Base-by-base conservation (phyloP, 768 basidiomycete genomes). In the Lactifluus rugatus region DNA sequence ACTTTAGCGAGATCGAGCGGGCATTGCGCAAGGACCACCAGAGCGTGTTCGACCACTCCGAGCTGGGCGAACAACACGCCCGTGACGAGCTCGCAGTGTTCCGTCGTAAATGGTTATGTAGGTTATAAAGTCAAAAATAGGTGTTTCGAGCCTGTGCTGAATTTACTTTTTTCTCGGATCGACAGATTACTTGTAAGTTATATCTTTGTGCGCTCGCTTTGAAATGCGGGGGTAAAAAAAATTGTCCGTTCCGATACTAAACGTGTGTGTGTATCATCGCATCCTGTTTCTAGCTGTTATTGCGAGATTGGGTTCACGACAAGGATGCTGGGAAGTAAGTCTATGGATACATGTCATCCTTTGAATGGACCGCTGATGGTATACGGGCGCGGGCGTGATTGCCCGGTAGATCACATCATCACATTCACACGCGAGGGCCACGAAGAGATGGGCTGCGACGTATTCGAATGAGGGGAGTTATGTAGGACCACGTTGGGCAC, bases 91-190 rank as follows among this genome's bases (percentile, higher is more conserved):
- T 86, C 47, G 83, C 85, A 65, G 82, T 88, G 28, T 91, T 91
- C 70, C 80, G 79, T 66, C 70, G 85, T 56, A 87, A 86, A 68
- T 86, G 85, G 84, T 77, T 81, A 65, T 87, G 82, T 84, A 63
- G 70, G 46, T 17, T 17, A n/a, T n/a, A n/a, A n/a, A n/a, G n/a
- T n/a, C n/a, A n/a, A n/a, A n/a, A n/a, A n/a, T n/a, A n/a, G n/a
- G 9, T 34, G 7, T 34, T 34, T 34, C 34, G 34, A 3, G 34
- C 9, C 28, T 31, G n/a, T n/a, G 28, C 28, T 31, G 10, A 13
- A 3, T 13, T 13, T 34, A 31, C 5, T 32, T 17, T 3, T 2
- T 23, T 21, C 19, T 7, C 9, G 31, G 41, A 23, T 23, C 21
- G 21, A 37, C 34, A 54, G 53, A 54, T 16, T 54, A 54, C 13